Evolutionary conservation across 805 yeast species (phyloP).

Genomic region (Candida maltosa): DNA sequence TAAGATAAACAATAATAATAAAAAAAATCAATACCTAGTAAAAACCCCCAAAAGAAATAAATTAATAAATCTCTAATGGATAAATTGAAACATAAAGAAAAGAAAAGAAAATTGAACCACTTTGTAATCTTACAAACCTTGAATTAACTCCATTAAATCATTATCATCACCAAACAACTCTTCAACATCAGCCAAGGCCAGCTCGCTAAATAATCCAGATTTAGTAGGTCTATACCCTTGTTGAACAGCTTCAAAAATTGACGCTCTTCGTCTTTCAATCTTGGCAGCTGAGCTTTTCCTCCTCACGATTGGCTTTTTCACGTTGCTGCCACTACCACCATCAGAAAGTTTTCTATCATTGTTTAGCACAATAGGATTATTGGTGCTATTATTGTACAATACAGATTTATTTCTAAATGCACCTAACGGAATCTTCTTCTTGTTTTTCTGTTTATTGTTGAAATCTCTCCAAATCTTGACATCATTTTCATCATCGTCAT

Average conservation of each 20-base stretch:
- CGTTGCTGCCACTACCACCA: background rate
- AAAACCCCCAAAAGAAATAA: background rate
- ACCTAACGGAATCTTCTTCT: conserved; percentile 63
- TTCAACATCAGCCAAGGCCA: conserved; percentile 71
- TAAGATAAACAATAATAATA: background rate
- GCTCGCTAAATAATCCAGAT: conserved; percentile 74
- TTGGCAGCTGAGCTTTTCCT: conserved; percentile 14
- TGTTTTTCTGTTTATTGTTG: conserved; percentile 39
- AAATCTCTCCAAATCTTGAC: conserved; percentile 45
- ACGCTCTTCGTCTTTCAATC: conserved; percentile 54
- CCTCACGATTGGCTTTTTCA: conserved; percentile 1
- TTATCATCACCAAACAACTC: conserved; percentile 56
- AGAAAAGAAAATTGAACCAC: no score
- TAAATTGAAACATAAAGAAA: background rate
- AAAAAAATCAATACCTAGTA: conserved; percentile 1
- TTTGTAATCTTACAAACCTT: conserved; percentile 18
- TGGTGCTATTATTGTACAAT: conserved; percentile 17
- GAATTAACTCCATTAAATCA: conserved; percentile 42
- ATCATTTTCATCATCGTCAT: conserved; percentile 63
- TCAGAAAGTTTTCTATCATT: conserved; percentile 1
- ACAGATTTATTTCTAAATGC: conserved; percentile 79
- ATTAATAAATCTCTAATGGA: no score
- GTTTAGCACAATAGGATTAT: background rate
- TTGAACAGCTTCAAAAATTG: conserved; percentile 69
- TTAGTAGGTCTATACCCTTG: conserved; percentile 76